These are phyloP conservation scores for Ceratobasidium sp. DNA, from an alignment of 1,284 basidiomycete species.

Conservation along the genomic window DNA sequence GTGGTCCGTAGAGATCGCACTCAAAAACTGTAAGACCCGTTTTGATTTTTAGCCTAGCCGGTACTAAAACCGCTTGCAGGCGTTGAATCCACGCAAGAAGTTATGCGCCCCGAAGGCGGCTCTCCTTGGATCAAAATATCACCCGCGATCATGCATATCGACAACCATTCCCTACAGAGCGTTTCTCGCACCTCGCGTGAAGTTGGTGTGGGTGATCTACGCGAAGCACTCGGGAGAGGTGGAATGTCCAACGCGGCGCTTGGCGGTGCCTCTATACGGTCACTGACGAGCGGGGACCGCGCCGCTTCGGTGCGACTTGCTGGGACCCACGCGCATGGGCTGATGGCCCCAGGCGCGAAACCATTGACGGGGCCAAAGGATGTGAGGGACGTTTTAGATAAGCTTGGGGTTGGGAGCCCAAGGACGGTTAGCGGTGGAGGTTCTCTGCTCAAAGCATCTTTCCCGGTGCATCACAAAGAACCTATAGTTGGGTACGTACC, in stretches of 20 bases:
- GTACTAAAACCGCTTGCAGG: conserved; percentile 53
- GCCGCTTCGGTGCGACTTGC: conserved; percentile 54
- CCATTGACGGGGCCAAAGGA: conserved; percentile 68
- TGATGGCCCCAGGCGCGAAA: conserved; percentile 58
- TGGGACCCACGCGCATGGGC: conserved; percentile 55
- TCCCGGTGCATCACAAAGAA: conserved; percentile 58
- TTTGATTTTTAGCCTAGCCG: conserved; percentile 12
- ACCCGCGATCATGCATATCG: conserved; percentile 84
- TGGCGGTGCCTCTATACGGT: conserved; percentile 64
- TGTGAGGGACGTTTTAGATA: conserved; percentile 77
- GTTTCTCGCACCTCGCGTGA: conserved; percentile 73
- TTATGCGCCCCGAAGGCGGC: conserved; percentile 65
- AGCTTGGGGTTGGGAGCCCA: conserved; percentile 73
- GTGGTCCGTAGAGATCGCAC: conserved; percentile 79
- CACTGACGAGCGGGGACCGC: conserved; percentile 71
- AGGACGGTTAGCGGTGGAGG: conserved; percentile 54
- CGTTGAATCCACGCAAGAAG: conserved; percentile 65
- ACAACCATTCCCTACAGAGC: conserved; percentile 83
- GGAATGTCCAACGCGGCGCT: conserved; percentile 78
- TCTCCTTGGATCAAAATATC: conserved; percentile 78
- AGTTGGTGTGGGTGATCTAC: conserved; percentile 83
- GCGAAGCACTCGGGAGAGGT: conserved; percentile 80
- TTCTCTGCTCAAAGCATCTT: conserved; percentile 69
- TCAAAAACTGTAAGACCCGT: conserved; percentile 70
- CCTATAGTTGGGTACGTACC: conserved; percentile 53